Percentiles rank a stretch among this genome's conserved stretches.
Conservation (phyloP, 2,329 filamentous ascomycete genomes). For the Pseudonectria foliicola region DNA sequence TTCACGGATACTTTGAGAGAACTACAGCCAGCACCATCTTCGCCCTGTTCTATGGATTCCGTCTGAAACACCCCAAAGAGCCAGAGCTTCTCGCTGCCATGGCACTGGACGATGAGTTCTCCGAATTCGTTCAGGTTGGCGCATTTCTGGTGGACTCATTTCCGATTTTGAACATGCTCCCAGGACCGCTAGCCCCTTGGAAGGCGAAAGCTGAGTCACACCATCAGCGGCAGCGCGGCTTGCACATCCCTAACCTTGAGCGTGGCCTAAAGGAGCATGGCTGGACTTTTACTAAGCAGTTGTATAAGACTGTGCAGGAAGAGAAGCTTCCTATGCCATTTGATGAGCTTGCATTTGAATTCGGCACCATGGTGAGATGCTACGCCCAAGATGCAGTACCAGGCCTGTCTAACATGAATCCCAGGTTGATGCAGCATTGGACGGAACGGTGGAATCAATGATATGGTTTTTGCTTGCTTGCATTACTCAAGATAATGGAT, state of each 20-base stretch:
- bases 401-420: too few relatives aligned
- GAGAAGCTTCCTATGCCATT: conserved; percentile 16
- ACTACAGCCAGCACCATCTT: conserved; percentile 31
- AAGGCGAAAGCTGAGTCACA: conserved; percentile 24
- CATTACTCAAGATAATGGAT: conserved; percentile 13
- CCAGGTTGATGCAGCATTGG: conserved; percentile 26
- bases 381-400: too few relatives aligned
- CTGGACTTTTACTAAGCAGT: conserved; percentile 28
- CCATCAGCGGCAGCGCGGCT: conserved; percentile 27
- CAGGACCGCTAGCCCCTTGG: conserved; percentile 28
- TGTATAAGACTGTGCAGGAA: conserved; percentile 14
- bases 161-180: conserved; percentile 34
- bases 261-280: conserved; percentile 12
- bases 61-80: conserved; percentile 22
- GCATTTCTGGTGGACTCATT: conserved; percentile 34
- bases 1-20: conserved; percentile 27
- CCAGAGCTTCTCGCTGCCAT: conserved; percentile 17
- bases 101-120: conserved; percentile 19
- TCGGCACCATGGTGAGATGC: conserved; percentile 25
- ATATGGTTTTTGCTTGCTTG: conserved; percentile 27
- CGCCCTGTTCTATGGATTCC: conserved; percentile 29
- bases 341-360: conserved; percentile 26
- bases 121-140: conserved; percentile 22
- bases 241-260: conserved; percentile 21
- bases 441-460: conserved; percentile 23